phyloP scores from a whole-genome alignment of 148 eudicot species.

The Vaccinium vitisidaea region DNA sequence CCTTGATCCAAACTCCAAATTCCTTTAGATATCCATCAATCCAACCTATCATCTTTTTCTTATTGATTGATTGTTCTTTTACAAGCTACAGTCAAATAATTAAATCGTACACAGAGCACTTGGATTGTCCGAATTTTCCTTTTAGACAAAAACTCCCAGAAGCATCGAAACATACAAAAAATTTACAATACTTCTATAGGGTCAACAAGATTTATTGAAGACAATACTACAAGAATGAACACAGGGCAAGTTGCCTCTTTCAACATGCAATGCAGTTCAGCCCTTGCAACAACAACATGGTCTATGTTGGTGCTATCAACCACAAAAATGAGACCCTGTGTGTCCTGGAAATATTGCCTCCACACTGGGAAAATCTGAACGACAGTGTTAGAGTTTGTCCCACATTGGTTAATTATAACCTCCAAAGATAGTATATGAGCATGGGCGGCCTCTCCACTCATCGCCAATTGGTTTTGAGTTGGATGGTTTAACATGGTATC shows the following conservation, averaged over 20 bases:
- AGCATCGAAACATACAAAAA: neutral
- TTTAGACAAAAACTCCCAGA: neutral
- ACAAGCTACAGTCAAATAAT: neutral
- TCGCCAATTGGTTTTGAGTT: no score
- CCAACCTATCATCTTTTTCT: neutral
- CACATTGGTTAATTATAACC: no score
- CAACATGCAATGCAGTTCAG: conserved; percentile 62
- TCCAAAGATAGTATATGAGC: no score
- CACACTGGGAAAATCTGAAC: conserved; percentile 53
- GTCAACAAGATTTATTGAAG: neutral
- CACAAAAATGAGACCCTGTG: conserved; percentile 54
- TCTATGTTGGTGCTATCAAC: conserved; percentile 59
- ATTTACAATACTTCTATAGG: neutral
- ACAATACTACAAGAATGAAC: neutral
- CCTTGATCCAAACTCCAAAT: neutral
- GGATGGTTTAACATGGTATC: no score
- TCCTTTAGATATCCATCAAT: neutral
- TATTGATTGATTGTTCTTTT: neutral
- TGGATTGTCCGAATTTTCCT: neutral
- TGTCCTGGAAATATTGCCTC: conserved; percentile 59
- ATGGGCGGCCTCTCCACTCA: no score
- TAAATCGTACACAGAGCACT: neutral
- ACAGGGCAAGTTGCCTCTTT: conserved; percentile 42
- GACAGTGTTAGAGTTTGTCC: no score
- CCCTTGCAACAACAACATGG: conserved; percentile 62